These are phyloP conservation scores for Bremia lactucae DNA, from an alignment of 352 stramenopile genomes.

Conservation along the genomic window DNA sequence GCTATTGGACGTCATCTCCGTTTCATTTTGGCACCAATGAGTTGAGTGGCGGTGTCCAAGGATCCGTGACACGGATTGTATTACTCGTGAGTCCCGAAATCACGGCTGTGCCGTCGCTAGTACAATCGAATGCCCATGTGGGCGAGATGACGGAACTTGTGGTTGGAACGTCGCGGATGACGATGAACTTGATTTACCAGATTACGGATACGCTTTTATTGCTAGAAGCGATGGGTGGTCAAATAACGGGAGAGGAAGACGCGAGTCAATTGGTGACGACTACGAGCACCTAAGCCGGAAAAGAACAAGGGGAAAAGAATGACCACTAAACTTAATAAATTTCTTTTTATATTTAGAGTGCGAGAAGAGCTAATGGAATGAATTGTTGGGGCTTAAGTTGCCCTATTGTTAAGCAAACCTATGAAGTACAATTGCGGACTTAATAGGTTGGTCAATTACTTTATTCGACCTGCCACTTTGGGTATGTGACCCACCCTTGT, in stretches of 20 bases:
- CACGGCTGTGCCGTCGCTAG: constrained; percentile 1
- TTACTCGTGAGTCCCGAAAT: constrained; percentile 18
- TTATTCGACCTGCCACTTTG: no score
- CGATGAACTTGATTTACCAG: constrained; percentile 29
- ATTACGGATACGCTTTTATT: constrained; percentile 32
- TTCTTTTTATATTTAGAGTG: no score
- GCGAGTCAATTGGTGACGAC: no score
- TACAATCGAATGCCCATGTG: constrained; percentile 17
- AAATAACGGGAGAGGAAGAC: not conserved
- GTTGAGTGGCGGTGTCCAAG: constrained; percentile 4
- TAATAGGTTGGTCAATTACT: no score
- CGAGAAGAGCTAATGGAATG: no score
- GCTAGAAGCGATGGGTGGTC: constrained; percentile 20
- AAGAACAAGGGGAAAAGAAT: no score
- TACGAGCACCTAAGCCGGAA: no score
- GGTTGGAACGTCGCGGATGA: constrained; percentile 30
- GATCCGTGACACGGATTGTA: constrained; percentile 11
- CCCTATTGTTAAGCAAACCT: no score
- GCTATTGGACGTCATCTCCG: constrained; percentile 11
- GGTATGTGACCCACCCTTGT: no score
- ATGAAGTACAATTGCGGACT: no score
- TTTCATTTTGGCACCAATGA: constrained; percentile 2
- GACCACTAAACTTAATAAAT: no score
- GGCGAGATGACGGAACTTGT: constrained; percentile 44
- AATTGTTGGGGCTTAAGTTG: no score